These are phyloP conservation scores for Metschnikowia cubensis DNA, from an alignment of 805 yeast species.

Conservation along the genomic window DNA sequence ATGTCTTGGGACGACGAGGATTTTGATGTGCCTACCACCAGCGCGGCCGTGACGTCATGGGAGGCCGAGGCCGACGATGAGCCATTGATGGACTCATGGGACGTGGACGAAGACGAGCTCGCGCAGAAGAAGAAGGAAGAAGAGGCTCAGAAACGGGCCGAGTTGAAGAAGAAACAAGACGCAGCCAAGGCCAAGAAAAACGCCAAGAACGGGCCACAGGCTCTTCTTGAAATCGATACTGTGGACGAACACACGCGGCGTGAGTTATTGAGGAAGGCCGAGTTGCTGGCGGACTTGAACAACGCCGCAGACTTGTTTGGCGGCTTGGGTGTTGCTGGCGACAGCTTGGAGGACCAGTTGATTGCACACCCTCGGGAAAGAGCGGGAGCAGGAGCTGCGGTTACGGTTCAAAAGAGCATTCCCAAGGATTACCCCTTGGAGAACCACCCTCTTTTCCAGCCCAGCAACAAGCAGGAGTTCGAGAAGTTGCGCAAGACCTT, in stretches of 20 bases:
- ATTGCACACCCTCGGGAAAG: slow-evolving; percentile 52
- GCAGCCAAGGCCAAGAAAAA: slow-evolving; percentile 48
- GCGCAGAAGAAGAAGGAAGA: slow-evolving; percentile 44
- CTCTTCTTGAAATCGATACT: slow-evolving; percentile 54
- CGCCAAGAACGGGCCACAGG: slow-evolving; percentile 35
- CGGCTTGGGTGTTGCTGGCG: slow-evolving; percentile 52
- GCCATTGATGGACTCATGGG: slow-evolving; percentile 84
- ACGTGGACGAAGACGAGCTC: slow-evolving; percentile 70
- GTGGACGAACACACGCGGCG: slow-evolving; percentile 72
- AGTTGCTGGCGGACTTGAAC: slow-evolving; percentile 79
- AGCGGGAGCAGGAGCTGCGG: slow-evolving; percentile 29
- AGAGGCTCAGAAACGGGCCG: slow-evolving; percentile 43
- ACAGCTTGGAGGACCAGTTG: slow-evolving; percentile 30
- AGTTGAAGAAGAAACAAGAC: slow-evolving; percentile 38
- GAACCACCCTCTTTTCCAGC: slow-evolving; percentile 78
- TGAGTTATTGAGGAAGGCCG: slow-evolving; percentile 74
- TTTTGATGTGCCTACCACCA: slow-evolving; percentile 60
- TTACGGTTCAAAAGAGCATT: slow-evolving; percentile 30
- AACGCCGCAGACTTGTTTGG: slow-evolving; percentile 92
- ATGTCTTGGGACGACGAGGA: slow-evolving; percentile 86
- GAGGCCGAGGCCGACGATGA: slow-evolving; percentile 82
- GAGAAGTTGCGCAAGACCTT: slow-evolving; percentile 69
- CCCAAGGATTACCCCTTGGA: slow-evolving; percentile 59
- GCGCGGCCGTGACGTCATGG: slow-evolving; percentile 61
- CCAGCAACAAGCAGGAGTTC: slow-evolving; percentile 74